A percentile compares a stretch with the other conserved stretches of the same genome.
These are phyloP conservation scores for Saitozyma podzolica DNA, from an alignment of 768 basidiomycete species.

Conservation along the genomic window DNA sequence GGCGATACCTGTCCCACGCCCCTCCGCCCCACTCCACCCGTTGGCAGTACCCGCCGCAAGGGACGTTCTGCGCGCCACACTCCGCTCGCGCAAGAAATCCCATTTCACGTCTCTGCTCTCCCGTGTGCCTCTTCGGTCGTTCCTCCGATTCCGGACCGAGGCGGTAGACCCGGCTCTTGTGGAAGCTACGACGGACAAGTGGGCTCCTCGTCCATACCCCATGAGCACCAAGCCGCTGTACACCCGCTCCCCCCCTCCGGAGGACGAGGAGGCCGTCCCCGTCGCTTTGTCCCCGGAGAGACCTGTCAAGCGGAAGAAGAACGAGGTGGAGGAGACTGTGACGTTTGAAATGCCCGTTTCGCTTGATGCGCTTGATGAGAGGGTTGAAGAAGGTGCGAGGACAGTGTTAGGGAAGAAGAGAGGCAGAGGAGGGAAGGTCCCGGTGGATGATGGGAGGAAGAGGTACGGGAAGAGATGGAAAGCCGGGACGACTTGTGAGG, in stretches of 20 bases:
- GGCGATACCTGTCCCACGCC: too few relatives aligned
- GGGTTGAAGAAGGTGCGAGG: constrained; percentile 29
- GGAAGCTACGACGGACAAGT: constrained; percentile 37
- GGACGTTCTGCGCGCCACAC: neutral
- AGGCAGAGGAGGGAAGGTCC: constrained; percentile 15
- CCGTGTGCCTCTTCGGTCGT: constrained; percentile 24
- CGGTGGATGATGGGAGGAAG: constrained; percentile 13
- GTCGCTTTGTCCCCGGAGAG: constrained; percentile 13
- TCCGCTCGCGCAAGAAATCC: constrained; percentile 8
- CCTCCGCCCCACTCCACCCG: too few relatives aligned
- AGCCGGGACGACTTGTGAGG: constrained; percentile 32
- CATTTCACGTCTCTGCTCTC: constrained; percentile 20
- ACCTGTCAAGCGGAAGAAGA: constrained; percentile 17
- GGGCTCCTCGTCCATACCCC: constrained; percentile 39
- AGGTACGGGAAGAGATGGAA: constrained; percentile 16
- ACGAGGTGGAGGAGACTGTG: constrained; percentile 20
- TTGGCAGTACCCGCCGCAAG: too few relatives aligned
- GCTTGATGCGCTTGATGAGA: constrained; percentile 39
- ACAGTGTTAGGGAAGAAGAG: constrained; percentile 9
- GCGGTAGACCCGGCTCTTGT: constrained; percentile 18
- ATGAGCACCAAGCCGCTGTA: constrained; percentile 37
- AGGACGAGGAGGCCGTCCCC: constrained; percentile 17
- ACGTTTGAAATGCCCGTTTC: constrained; percentile 45
- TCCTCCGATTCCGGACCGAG: constrained; percentile 28
- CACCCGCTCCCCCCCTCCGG: constrained; percentile 20